A percentile compares a stretch with the other conserved stretches of the same genome.
These are phyloP conservation scores for Candida ortonii DNA, from an alignment of 805 yeast species.

Conservation along the genomic window DNA sequence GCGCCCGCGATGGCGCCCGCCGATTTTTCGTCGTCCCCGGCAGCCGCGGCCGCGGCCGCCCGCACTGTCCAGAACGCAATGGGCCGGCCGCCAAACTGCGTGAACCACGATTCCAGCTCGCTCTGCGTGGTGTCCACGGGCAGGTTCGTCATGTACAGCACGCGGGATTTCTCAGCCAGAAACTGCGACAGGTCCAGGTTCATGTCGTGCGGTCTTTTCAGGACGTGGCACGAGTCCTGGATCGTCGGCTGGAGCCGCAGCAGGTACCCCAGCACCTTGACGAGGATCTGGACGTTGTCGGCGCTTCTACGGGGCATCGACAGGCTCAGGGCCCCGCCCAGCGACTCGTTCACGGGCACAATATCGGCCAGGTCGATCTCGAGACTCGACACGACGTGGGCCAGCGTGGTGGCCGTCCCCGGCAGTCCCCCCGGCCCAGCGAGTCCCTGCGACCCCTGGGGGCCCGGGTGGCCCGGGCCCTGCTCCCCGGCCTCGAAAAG, in stretches of 20 bases:
- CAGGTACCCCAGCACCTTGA: constrained; percentile 45
- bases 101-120: constrained; percentile 88
- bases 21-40: no score
- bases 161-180: constrained; percentile 67
- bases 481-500: constrained; percentile 37
- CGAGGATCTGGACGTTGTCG: constrained; percentile 44
- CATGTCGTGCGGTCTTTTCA: constrained; percentile 74
- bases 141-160: constrained; percentile 74
- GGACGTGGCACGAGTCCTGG: constrained; percentile 49
- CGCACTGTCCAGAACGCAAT: constrained; percentile 89
- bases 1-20: constrained; percentile 5
- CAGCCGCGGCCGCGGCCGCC: no score
- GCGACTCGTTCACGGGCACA: constrained; percentile 14
- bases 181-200: constrained; percentile 70
- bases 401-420: no score
- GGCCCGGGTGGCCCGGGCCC: constrained; percentile 18
- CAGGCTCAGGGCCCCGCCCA: constrained; percentile 18
- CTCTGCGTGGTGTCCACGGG: constrained; percentile 87
- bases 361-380: constrained; percentile 22
- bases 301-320: constrained; percentile 40
- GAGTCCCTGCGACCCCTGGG: constrained; percentile 15
- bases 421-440: no score
- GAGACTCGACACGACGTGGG: constrained; percentile 20
- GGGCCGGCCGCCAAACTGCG: constrained; percentile 82
- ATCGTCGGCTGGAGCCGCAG: constrained; percentile 41